A percentile compares a stretch with the other conserved stretches of the same genome.
Evolutionary conservation across 2,329 filamentous ascomycete genomes (phyloP).

Genomic region (Lachnellula willkommii): DNA sequence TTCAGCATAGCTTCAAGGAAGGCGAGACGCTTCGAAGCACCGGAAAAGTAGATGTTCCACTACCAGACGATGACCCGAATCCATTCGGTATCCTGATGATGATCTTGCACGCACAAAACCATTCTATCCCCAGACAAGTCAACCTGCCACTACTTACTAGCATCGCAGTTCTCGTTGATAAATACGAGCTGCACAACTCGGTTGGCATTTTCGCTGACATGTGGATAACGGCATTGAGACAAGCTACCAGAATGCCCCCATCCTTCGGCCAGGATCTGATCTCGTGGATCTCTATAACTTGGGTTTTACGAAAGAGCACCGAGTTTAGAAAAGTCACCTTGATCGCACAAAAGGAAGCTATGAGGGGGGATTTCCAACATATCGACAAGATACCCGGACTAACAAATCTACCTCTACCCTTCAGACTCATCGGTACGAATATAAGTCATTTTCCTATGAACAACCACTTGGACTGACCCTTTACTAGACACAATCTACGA

Average conservation of each 20-base stretch:
- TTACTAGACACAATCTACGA: background rate
- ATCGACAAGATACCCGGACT: background rate
- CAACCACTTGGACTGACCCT: background rate
- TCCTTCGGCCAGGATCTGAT: background rate
- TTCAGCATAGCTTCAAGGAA: conserved; percentile 17
- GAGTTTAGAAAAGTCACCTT: background rate
- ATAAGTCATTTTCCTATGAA: background rate
- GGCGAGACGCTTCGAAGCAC: conserved; percentile 4
- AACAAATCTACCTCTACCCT: background rate
- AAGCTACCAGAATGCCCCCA: background rate
- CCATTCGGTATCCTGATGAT: background rate
- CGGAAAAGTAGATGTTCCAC: conserved; percentile 8
- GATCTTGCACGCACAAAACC: background rate
- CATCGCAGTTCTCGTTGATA: background rate
- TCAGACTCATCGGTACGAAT: background rate
- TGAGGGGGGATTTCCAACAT: background rate
- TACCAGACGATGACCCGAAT: background rate
- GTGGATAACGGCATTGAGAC: background rate
- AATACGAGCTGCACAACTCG: background rate
- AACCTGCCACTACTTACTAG: background rate
- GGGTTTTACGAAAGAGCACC: background rate
- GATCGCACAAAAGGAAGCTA: background rate
- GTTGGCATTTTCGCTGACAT: background rate
- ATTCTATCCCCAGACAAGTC: background rate
- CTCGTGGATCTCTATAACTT: background rate